phyloP scores from a whole-genome alignment of 371 early-diverging fungal genomes.

The Mortierella sp. region DNA sequence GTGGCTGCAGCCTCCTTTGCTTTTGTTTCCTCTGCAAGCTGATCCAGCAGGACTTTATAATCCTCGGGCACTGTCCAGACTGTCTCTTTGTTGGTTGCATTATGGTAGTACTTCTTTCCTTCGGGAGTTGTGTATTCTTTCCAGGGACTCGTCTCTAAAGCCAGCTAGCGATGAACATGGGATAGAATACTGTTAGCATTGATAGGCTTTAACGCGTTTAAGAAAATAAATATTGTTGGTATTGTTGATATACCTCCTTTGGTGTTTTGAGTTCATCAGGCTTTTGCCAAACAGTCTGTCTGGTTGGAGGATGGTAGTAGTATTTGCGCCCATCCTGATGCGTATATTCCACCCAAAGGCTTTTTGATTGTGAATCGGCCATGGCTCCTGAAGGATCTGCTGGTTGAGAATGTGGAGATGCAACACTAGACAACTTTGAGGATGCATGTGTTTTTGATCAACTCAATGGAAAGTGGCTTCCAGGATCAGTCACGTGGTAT shows the following conservation, averaged over 20 bases:
- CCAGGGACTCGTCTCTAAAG: slow-evolving; percentile 81
- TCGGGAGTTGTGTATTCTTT: slow-evolving; percentile 88
- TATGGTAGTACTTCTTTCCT: slow-evolving; percentile 92
- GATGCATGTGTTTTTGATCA: slow-evolving; percentile 8
- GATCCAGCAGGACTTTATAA: slow-evolving; percentile 65
- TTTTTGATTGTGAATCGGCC: slow-evolving; percentile 33
- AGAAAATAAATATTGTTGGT: background rate
- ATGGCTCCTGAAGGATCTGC: slow-evolving; percentile 4
- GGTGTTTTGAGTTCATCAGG: slow-evolving; percentile 92
- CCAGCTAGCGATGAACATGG: slow-evolving; percentile 57
- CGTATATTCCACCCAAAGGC: slow-evolving; percentile 81
- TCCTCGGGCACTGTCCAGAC: slow-evolving; percentile 91
- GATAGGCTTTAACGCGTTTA: background rate
- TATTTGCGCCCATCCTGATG: slow-evolving; percentile 87
- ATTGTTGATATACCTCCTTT: slow-evolving; percentile 68
- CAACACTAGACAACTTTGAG: background rate
- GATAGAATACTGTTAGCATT: background rate
- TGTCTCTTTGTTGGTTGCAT: slow-evolving; percentile 83
- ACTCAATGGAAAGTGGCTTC: background rate
- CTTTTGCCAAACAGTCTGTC: slow-evolving; percentile 93
- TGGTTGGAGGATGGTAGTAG: slow-evolving; percentile 86
- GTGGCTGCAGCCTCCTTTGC: slow-evolving; percentile 50
- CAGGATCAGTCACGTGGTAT: slow-evolving; percentile 3
- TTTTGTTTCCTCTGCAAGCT: slow-evolving; percentile 59
- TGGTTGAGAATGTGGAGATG: background rate